phyloP scores from a whole-genome alignment of 306 rosid species.

The Ormosia emarginata region DNA sequence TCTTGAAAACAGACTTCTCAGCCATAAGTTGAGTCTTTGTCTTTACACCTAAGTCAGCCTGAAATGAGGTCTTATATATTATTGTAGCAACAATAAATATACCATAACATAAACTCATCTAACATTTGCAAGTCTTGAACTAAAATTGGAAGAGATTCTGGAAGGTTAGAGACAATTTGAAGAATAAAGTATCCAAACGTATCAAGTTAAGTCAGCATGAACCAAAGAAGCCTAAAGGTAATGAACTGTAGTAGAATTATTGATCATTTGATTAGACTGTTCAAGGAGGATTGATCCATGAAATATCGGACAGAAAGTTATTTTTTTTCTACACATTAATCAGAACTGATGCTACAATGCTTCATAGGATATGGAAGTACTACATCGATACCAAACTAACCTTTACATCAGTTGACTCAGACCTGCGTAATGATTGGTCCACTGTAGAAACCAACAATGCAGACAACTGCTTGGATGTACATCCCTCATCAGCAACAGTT shows the following conservation, averaged over 20 bases:
- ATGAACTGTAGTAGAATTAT: neutral
- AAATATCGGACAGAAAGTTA: neutral
- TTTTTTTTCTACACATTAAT: neutral
- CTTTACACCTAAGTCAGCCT: constrained; percentile 99
- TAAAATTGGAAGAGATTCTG: neutral
- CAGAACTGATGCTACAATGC: neutral
- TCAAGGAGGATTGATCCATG: constrained; percentile 6
- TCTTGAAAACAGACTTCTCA: constrained; percentile 94
- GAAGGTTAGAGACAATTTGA: neutral
- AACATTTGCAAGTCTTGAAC: neutral
- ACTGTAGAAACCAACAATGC: constrained; percentile 63
- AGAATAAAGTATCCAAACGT: neutral
- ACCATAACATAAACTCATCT: neutral
- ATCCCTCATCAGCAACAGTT: constrained; percentile 68
- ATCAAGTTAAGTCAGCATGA: constrained; percentile 3
- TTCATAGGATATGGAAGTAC: neutral
- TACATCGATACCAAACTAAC: constrained; percentile 42
- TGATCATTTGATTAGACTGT: constrained; percentile 11
- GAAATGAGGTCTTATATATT: constrained; percentile 30
- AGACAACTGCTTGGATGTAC: constrained; percentile 71
- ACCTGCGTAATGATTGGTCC: constrained; percentile 69
- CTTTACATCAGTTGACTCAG: constrained; percentile 77
- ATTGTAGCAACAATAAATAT: constrained; percentile 28
- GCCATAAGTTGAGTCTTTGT: constrained; percentile 99
- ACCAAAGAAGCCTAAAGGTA: neutral